These are phyloP conservation scores for Guadua angustifolia DNA, from an alignment of 176 grass and related monocot species.

Conservation along the genomic window DNA sequence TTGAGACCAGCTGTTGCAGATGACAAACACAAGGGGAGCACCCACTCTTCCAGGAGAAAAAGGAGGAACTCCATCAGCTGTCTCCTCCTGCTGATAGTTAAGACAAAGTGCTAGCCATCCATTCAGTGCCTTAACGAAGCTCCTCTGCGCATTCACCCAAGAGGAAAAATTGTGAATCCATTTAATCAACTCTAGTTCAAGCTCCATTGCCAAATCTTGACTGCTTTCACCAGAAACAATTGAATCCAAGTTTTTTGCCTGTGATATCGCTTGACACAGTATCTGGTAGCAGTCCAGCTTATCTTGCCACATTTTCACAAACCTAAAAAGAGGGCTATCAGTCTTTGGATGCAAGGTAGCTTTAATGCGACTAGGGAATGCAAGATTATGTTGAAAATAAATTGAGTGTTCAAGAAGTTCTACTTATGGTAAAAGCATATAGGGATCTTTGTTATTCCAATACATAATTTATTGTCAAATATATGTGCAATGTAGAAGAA, in stretches of 20 bases:
- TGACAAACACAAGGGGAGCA: constrained; percentile 75
- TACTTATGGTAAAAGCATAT: background rate
- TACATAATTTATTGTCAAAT: background rate
- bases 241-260: constrained; percentile 68
- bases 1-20: constrained; percentile 87
- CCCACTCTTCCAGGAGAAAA: constrained; percentile 78
- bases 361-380: constrained; percentile 10
- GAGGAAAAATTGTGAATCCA: constrained; percentile 74
- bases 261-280: constrained; percentile 63
- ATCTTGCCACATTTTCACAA: constrained; percentile 78
- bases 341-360: constrained; percentile 14
- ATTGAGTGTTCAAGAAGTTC: background rate
- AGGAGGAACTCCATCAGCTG: constrained; percentile 57
- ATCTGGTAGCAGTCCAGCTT: constrained; percentile 77
- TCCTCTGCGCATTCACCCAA: constrained; percentile 85
- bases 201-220: constrained; percentile 57
- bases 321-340: constrained; percentile 60
- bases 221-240: constrained; percentile 41
- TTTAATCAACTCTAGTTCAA: constrained; percentile 89
- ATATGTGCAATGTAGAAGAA: background rate
- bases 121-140: constrained; percentile 77
- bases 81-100: constrained; percentile 60
- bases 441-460: background rate
- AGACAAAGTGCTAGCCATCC: constrained; percentile 91
- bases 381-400: constrained; percentile 2